A percentile compares a stretch with the other conserved stretches of the same genome.
Evolutionary conservation across 208 protist genomes (phyloP).

Genomic region (Vickermania ingenoplastis): DNA sequence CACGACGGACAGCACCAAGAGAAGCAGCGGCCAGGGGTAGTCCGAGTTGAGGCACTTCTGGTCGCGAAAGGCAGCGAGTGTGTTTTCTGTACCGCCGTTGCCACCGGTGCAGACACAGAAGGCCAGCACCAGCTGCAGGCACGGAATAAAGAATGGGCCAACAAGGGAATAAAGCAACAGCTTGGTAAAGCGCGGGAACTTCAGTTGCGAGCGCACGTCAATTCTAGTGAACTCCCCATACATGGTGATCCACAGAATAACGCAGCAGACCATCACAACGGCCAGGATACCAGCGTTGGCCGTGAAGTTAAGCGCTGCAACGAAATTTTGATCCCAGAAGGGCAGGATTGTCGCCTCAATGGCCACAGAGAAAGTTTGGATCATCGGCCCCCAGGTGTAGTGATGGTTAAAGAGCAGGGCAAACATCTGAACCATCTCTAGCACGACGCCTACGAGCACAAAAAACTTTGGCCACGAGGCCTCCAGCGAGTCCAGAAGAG

Average conservation of each 20-base stretch:
- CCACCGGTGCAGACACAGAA: constrained; percentile 8
- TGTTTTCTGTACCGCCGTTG: not conserved
- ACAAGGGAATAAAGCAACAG: constrained; percentile 7
- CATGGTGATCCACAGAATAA: constrained; percentile 4
- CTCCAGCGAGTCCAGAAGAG: constrained; percentile 20
- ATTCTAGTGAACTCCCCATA: not conserved
- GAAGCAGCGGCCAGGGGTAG: not conserved
- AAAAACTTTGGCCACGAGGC: constrained; percentile 10
- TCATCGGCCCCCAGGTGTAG: constrained; percentile 9
- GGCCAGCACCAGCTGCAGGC: constrained; percentile 10
- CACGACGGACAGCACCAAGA: constrained; percentile 6
- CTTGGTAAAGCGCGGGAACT: not conserved
- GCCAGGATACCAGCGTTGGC: constrained; percentile 6
- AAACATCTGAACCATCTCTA: constrained; percentile 13
- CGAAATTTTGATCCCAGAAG: constrained; percentile 17
- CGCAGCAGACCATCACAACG: constrained; percentile 1
- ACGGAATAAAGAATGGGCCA: constrained; percentile 13
- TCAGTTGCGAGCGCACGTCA: not conserved
- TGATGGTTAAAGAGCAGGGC: constrained; percentile 9
- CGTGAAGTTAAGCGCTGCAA: not conserved
- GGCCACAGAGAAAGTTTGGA: constrained; percentile 1
- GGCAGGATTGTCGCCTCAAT: constrained; percentile 14
- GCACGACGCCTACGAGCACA: constrained; percentile 2
- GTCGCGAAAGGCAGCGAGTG: constrained; percentile 4
- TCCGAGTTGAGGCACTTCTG: constrained; percentile 4